Evolutionary conservation across 1,139 yeast species (phyloP).

Genomic region (Debaryomyces psychrophilus): DNA sequence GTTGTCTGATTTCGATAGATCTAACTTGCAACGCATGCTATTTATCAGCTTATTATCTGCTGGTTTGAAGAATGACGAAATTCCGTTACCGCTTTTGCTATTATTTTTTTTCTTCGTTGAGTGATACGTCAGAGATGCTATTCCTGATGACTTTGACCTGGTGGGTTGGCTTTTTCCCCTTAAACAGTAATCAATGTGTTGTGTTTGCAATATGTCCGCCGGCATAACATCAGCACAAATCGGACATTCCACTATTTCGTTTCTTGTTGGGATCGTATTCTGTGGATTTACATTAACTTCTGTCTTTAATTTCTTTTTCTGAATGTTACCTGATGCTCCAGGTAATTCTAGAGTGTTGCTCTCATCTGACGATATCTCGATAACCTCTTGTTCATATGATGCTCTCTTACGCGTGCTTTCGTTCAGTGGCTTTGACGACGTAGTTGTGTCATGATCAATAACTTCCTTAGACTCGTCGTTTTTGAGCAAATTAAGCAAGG

Average conservation of each 20-base stretch:
- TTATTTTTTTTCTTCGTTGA: conserved; percentile 14
- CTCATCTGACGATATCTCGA: conserved; percentile 24
- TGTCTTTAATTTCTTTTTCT: conserved; percentile 13
- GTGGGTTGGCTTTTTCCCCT: conserved; percentile 25
- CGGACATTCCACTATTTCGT: conserved; percentile 63
- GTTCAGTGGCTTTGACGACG: not conserved
- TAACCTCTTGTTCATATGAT: conserved; percentile 18
- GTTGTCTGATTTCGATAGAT: conserved; percentile 21
- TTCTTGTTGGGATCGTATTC: conserved; percentile 18
- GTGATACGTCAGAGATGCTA: not conserved
- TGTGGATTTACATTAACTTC: conserved; percentile 13
- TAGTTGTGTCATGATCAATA: not conserved
- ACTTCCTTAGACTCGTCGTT: not conserved
- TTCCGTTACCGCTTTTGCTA: conserved; percentile 19
- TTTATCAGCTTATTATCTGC: conserved; percentile 1
- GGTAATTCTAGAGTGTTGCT: not conserved
- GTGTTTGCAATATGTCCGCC: conserved; percentile 57
- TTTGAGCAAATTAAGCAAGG: conserved; percentile 30
- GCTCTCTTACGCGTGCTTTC: conserved; percentile 5
- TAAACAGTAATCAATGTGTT: conserved; percentile 75
- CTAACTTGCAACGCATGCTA: not conserved
- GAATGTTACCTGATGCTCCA: not conserved
- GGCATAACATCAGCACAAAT: conserved; percentile 64
- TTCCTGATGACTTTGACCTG: conserved; percentile 8
- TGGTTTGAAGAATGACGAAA: conserved; percentile 41